These are phyloP conservation scores for Rauvolfia tetraphylla DNA, from an alignment of 257 asterid genomes.

Conservation along the genomic window DNA sequence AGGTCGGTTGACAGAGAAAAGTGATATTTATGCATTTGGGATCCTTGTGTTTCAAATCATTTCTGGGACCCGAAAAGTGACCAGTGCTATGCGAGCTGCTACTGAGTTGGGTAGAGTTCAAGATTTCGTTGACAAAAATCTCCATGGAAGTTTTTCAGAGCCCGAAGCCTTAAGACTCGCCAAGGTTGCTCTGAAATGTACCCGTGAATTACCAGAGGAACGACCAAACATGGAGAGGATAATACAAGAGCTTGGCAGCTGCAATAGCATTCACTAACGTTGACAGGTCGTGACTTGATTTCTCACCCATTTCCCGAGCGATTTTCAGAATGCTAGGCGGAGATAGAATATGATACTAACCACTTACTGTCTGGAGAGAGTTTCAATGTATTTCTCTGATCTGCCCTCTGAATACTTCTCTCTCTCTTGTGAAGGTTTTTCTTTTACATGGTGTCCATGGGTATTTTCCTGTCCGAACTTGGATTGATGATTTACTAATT, in stretches of 20 bases:
- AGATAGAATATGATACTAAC: slow-evolving; percentile 32
- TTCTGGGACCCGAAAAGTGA: slow-evolving; percentile 60
- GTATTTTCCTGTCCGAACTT: slow-evolving; percentile 23
- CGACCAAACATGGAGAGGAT: slow-evolving; percentile 63
- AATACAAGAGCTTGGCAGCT: slow-evolving; percentile 36
- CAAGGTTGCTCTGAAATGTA: slow-evolving; percentile 54
- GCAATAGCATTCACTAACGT: slow-evolving; percentile 7
- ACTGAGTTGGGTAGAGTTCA: slow-evolving; percentile 48
- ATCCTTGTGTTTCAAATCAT: slow-evolving; percentile 80
- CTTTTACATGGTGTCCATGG: neutral
- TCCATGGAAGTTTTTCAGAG: slow-evolving; percentile 50
- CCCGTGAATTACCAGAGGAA: slow-evolving; percentile 65
- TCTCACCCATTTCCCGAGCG: slow-evolving; percentile 2
- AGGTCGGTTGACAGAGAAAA: slow-evolving; percentile 84
- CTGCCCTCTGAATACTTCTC: slow-evolving; percentile 13
- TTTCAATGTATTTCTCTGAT: slow-evolving; percentile 13
- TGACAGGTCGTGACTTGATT: slow-evolving; percentile 1
- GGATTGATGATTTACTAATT: slow-evolving; percentile 8
- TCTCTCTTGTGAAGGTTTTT: slow-evolving; percentile 23
- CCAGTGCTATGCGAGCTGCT: slow-evolving; percentile 43
- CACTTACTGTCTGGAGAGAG: slow-evolving; percentile 15
- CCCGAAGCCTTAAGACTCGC: slow-evolving; percentile 52
- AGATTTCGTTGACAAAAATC: slow-evolving; percentile 59
- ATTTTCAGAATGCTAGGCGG: slow-evolving; percentile 20
- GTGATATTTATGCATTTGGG: slow-evolving; percentile 85